Conservation (phyloP, 192 early-diverging fungal species). For the Chytriomyces hyalinus region DNA sequence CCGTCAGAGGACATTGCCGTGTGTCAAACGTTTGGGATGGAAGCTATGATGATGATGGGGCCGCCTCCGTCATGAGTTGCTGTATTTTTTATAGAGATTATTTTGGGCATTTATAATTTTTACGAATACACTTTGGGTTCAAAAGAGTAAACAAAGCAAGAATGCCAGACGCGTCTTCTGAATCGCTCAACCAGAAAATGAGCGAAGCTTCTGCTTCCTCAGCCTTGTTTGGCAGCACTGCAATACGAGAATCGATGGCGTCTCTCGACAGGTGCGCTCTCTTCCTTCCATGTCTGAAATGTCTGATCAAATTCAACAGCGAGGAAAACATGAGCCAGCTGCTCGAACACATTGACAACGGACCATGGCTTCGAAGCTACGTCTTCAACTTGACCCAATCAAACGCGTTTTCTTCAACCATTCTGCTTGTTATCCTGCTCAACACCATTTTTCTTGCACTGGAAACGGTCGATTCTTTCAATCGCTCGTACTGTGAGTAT, state of each 20-base stretch:
- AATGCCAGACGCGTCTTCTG: too few relatives aligned
- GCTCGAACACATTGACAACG: neutral
- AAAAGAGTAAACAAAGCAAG: too few relatives aligned
- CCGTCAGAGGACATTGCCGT: constrained; percentile 6
- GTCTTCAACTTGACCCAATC: constrained; percentile 25
- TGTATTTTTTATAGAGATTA: too few relatives aligned
- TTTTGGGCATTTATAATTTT: too few relatives aligned
- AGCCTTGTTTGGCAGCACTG: constrained; percentile 7
- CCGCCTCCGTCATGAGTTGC: too few relatives aligned
- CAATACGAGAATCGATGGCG: neutral
- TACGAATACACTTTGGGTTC: too few relatives aligned
- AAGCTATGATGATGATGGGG: neutral
- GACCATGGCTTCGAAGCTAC: constrained; percentile 16
- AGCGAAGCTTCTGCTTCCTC: neutral
- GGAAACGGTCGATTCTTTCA: constrained; percentile 28
- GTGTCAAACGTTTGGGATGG: constrained; percentile 24
- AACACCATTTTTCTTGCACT: constrained; percentile 37
- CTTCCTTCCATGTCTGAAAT: neutral
- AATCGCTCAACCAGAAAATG: too few relatives aligned
- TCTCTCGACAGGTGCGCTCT: constrained; percentile 10
- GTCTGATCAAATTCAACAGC: neutral
- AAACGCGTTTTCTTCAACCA: constrained; percentile 19
- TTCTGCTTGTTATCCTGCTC: constrained; percentile 37
- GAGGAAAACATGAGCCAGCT: constrained; percentile 16
- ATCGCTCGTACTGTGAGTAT: constrained; percentile 31